Evolutionary conservation across 768 basidiomycete species (phyloP), one percentile per base, ranked within the genome.

Genomic region (Termitomyces sp.): DNA sequence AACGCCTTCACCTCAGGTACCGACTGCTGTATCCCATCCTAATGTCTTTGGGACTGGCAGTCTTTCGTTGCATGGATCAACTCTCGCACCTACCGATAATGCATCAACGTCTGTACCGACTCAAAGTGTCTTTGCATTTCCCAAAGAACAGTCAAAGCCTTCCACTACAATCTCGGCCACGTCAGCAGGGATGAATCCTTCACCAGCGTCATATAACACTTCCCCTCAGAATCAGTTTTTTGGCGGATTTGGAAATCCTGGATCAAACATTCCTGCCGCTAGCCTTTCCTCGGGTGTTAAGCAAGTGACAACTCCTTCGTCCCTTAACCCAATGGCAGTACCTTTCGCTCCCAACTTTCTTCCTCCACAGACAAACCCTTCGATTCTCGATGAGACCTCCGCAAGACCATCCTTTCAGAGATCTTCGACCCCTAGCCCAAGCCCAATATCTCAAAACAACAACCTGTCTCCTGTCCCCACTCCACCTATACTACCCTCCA

Each of bases 261-360:
- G 7, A 14, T 36, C 32, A 35, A 13, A 33, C 13, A 40, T 36
- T 30, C 13, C 35, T 35, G 22, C 30, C 6, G 44, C 47, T 24
- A 26, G 28, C 3, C 18, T 47, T 16, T 6, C 52, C 1, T 46
- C 57, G 13, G 52, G n/a, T 30, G 1, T 44, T 4, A 24, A 50
- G 4, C 49, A 30, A 24, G 35, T 20, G 14, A 35, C 51, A 18
- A 12, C 20, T 46, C 36, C 30, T 53, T 51, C 53, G 13, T 13
- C 24, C 1, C 53, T 62, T 14, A 67, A 72, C 50, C 57, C 70
- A 43, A 36, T 47, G 30, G 66, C 66, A 22, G 56, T 66, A 28
- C 59, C 67, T 42, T 73, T 73, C 7, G 60, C 63, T 1, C 68
- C 69, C 53, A 52, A 50, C 56, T 36, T 22, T 30, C 26, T 22